Base-by-base conservation (phyloP, 1,139 yeast genomes). In the Arxiozyma slooffiae region DNA sequence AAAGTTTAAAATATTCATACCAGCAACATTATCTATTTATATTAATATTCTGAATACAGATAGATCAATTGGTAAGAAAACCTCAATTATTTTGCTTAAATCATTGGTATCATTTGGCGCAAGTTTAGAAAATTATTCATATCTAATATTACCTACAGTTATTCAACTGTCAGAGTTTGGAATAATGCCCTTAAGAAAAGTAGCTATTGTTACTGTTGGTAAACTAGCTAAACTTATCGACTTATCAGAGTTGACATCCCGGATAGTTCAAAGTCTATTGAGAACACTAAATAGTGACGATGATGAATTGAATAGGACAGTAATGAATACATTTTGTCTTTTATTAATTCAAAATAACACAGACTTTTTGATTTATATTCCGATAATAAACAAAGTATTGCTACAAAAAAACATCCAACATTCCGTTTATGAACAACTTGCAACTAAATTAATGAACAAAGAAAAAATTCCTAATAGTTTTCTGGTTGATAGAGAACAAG, bases 101-200 rank as follows among this genome's bases (percentile, higher is more conserved):
- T 85, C 95, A 17, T 79, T 94, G 63, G 94, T 89, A n/a, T 84
- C 85, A 0, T 88, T 92, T 67, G 97, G 96, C 0, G 74, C 85
- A 34, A 88, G 85, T 60, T 77, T 90, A 46, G 97, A 92, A 58
- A 97, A 94, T 55, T 88, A 85, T 61, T 80, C 85, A 9, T 96
- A 89, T 65, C 76, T 90, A 48, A 79, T 92, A 41, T 77, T 92
- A 22, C 97, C 97, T 0, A 84, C 86, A 48, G 76, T 90, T 40
- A 94, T 90, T 0, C 77, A 80, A 53, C 71, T 90, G 73, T 85
- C 90, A 62, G 96, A 92, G 63, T 78, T 72, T 53, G 82, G 87
- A 6, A 78, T 74, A 48, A 75, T 66, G 4, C 64, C 69, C 21
- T 73, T 90, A 45, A 73, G 90, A 51, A 78, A 77, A 52, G 81